Percentiles rank a stretch among this genome's conserved stretches.
Conservation (phyloP, 345 rosid genomes). For the Corchorus capsularis region DNA sequence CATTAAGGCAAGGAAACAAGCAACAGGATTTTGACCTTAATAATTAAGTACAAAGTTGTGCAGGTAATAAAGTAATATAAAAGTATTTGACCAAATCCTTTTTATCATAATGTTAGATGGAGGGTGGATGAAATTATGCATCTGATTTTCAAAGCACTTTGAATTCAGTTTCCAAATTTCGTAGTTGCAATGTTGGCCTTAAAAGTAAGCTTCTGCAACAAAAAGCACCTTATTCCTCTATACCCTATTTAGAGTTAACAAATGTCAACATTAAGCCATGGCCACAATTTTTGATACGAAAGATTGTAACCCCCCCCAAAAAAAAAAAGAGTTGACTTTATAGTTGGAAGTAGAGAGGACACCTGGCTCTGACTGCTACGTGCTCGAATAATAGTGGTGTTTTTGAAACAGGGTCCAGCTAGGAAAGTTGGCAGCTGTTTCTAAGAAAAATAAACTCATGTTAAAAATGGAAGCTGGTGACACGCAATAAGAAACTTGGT, state of each 20-base stretch:
- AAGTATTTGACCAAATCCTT: conserved; percentile 35
- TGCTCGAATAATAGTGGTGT: conserved; percentile 21
- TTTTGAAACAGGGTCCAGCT: conserved; percentile 18
- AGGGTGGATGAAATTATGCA: conserved; percentile 40
- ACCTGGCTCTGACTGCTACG: conserved; percentile 24
- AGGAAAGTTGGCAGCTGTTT: conserved; percentile 19
- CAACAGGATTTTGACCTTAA: neutral
- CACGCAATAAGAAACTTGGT: neutral
- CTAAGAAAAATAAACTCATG: neutral
- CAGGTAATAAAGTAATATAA: conserved; percentile 20
- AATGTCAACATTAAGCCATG: conserved; percentile 20
- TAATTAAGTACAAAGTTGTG: neutral
- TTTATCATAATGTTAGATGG: conserved; percentile 34
- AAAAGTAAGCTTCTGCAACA: neutral
- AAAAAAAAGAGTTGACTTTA: conserved; percentile 32
- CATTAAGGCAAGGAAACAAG: conserved; percentile 18
- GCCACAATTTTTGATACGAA: neutral
- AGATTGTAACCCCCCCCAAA: neutral
- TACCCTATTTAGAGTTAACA: conserved; percentile 12
- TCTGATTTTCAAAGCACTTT: conserved; percentile 44
- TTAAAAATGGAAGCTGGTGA: neutral
- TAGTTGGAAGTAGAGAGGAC: conserved; percentile 17
- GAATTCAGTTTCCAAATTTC: conserved; percentile 23
- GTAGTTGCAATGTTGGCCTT: conserved; percentile 5
- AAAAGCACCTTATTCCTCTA: neutral